Percentiles rank a stretch among this genome's conserved stretches.
phyloP scores from a whole-genome alignment of 2,329 filamentous ascomycete species.

The Alternaria burnsii region DNA sequence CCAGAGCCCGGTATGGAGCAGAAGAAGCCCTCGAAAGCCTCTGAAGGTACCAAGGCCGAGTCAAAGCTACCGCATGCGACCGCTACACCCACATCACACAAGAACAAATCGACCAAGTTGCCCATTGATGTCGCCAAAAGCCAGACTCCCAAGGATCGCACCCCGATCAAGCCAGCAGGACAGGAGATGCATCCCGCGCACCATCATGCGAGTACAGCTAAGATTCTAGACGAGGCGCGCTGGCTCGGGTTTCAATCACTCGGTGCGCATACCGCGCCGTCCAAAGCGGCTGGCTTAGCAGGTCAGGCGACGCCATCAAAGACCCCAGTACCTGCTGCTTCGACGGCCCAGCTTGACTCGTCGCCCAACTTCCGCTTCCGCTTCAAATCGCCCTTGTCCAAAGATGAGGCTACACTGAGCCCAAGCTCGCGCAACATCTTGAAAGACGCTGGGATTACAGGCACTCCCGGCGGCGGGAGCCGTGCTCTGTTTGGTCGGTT shows the following conservation, averaged over 20 bases:
- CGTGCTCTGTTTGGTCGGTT: conserved; percentile 40
- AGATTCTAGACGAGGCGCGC: conserved; percentile 79
- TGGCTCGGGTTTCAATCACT: conserved; percentile 80
- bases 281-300: conserved; percentile 50
- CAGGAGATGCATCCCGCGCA: conserved; percentile 94
- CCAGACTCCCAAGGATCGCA: conserved; percentile 66
- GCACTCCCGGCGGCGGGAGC: conserved; percentile 51
- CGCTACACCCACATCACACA: conserved; percentile 59
- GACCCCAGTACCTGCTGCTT: conserved; percentile 40
- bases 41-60: conserved; percentile 25
- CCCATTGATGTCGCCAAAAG: conserved; percentile 30
- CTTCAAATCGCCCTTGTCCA: conserved; percentile 66
- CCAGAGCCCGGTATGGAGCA: conserved; percentile 23
- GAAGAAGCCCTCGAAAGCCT: conserved; percentile 37
- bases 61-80: conserved; percentile 34
- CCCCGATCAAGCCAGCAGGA: conserved; percentile 72
- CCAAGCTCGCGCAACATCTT: conserved; percentile 68
- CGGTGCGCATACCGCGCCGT: conserved; percentile 62
- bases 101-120: conserved; percentile 35
- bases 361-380: conserved; percentile 73
- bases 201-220: conserved; percentile 76
- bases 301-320: conserved; percentile 72
- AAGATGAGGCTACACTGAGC: conserved; percentile 63
- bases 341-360: conserved; percentile 45
- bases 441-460: conserved; percentile 73